Percentiles rank a stretch among this genome's conserved stretches.
These are phyloP conservation scores for Cladosporium sp. DNA, from an alignment of 2,329 filamentous ascomycete species.

Conservation along the genomic window DNA sequence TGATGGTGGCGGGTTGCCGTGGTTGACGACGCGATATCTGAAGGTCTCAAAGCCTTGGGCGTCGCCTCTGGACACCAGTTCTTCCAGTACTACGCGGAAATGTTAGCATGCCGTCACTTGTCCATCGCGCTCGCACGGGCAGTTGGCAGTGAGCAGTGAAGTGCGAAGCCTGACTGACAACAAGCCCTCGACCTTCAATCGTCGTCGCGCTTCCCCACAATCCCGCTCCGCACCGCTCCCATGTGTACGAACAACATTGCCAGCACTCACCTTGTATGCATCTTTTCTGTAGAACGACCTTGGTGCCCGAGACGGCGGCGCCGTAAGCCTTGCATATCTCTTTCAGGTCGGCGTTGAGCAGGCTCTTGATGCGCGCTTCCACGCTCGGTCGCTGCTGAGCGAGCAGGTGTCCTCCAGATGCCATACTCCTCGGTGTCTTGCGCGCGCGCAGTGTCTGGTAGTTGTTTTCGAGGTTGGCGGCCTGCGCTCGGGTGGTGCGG, in stretches of 20 bases:
- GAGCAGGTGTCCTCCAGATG: conserved; percentile 40
- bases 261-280: conserved; percentile 68
- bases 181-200: neutral
- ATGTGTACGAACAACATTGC: conserved; percentile 1
- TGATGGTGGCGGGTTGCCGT: conserved; percentile 41
- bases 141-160: neutral
- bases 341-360: conserved; percentile 70
- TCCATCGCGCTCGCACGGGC: neutral
- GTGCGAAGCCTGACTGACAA: neutral
- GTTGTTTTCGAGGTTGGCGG: neutral
- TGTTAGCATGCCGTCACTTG: neutral
- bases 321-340: conserved; percentile 74
- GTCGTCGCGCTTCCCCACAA: conserved; percentile 8
- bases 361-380: conserved; percentile 47
- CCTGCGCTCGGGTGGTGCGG: conserved; percentile 5
- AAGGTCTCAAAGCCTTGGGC: conserved; percentile 41
- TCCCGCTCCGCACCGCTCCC: conserved; percentile 19
- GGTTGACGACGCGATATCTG: conserved; percentile 44
- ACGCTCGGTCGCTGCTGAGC: conserved; percentile 41
- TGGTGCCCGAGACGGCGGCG: conserved; percentile 78
- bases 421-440: conserved; percentile 28
- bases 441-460: conserved; percentile 6
- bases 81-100: conserved; percentile 41
- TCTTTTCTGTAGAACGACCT: conserved; percentile 76
- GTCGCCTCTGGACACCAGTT: conserved; percentile 40